Conservation (phyloP, 225 moss, liverwort and hornwort species). For the Climacium dendroides region DNA sequence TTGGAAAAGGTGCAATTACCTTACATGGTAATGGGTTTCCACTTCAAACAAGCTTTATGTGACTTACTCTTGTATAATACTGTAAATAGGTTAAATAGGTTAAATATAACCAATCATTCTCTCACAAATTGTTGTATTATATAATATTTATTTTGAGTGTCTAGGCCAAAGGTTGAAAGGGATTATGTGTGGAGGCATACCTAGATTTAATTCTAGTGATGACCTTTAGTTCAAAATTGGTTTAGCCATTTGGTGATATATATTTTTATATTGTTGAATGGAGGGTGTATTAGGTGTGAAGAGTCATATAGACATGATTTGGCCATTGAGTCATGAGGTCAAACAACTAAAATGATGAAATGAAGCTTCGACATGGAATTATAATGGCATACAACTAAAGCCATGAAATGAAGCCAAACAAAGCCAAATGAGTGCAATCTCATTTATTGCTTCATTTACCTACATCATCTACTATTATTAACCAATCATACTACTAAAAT, state of each 20-base stretch:
- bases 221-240: not conserved
- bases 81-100: no score
- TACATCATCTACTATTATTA: no score
- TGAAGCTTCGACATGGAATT: not conserved
- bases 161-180: not conserved
- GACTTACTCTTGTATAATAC: not conserved
- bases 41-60: not conserved
- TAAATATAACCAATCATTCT: not conserved
- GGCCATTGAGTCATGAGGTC: not conserved
- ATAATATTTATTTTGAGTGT: not conserved
- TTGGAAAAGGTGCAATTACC: not conserved
- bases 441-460: no score
- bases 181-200: not conserved
- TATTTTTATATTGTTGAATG: not conserved
- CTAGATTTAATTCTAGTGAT: not conserved
- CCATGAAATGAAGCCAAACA: not conserved
- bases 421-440: no score
- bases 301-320: no score
- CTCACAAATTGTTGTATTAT: not conserved
- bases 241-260: not conserved
- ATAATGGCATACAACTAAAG: no score
- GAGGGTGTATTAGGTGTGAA: rapidly evolving
- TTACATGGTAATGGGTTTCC: not conserved
- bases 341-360: not conserved
- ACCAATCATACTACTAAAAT: no score